Evolutionary conservation across 805 yeast genomes (phyloP), one percentile per base, ranked within the genome.

Genomic region (Metschnikowia lachancei): DNA sequence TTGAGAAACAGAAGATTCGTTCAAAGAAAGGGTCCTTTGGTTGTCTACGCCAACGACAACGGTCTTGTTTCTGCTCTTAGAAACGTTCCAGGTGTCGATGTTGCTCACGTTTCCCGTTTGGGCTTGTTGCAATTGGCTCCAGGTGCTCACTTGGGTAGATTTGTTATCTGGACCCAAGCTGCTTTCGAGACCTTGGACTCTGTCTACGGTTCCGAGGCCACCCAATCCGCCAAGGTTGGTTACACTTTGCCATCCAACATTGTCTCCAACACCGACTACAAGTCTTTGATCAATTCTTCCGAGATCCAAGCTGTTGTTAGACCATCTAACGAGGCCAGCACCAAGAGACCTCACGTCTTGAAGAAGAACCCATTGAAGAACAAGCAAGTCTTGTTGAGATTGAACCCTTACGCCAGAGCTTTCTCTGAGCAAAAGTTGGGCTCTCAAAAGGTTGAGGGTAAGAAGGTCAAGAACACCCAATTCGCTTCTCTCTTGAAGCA

Each of bases 111-210:
- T 66, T 79, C 85, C 67, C 80, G 91, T 71, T 83, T 94, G 69
- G 94, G 94, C 80, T 82, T 94, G 67, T 85, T 94, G 74, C 98
- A 92, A 82, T 87, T 94, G 70, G 99, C 99, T 67, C 99, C 99
- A 77, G 99, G 99, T 86, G 96, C 98, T 72, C 99, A 94, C 83
- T 81, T 94, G 69, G 99, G 99, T 82, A 91, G 99, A 85, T 94
- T 94, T 70, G 86, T 94, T 70, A 89, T 94, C 89, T 94, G 99
- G 99, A 91, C 99, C 71, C 96, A 91, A 82, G 80, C 89, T 73
- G 99, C 99, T 73, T 90, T 94, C 76, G 86, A 91, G 73, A 83
- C 91, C 68, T 83, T 94, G 71, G 99, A 94, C 83, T 80, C 90
- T 60, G 87, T 94, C 81, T 94, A 94, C 94, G 96, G 96, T 74